These are phyloP conservation scores for Alternaria triticimaculans DNA, from an alignment of 2,329 filamentous ascomycete genomes.

Conservation along the genomic window DNA sequence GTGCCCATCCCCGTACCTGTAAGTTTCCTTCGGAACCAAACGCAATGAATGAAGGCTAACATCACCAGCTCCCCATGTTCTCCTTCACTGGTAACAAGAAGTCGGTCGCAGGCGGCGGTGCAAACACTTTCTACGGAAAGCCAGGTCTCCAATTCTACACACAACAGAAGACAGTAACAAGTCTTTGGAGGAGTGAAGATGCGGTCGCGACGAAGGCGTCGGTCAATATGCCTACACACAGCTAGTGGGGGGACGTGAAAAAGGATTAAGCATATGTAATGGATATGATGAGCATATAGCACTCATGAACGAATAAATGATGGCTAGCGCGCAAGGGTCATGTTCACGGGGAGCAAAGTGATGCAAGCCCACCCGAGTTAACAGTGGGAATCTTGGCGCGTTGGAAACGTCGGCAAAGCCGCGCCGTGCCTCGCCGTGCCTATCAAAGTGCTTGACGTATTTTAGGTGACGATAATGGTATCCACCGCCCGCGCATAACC, in stretches of 20 bases:
- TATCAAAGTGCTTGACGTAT: not conserved
- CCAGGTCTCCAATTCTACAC: slow-evolving; percentile 95
- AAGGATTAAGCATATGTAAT: not conserved
- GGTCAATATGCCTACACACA: slow-evolving; percentile 83
- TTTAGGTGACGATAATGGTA: not conserved
- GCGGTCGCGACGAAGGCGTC: slow-evolving; percentile 83
- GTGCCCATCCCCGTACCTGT: slow-evolving; percentile 73
- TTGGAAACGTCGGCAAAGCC: not conserved
- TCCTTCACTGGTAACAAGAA: slow-evolving; percentile 77
- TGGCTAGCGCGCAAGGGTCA: not conserved
- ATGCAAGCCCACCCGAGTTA: not conserved
- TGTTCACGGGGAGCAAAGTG: not conserved
- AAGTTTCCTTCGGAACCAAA: slow-evolving; percentile 17
- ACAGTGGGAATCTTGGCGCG: not conserved
- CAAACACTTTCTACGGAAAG: slow-evolving; percentile 93
- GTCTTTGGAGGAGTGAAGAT: slow-evolving; percentile 86
- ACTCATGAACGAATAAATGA: not conserved
- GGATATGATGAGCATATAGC: not conserved
- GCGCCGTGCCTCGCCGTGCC: not conserved
- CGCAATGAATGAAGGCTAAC: slow-evolving; percentile 11
- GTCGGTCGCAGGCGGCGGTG: slow-evolving; percentile 87
- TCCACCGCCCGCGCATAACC: not conserved
- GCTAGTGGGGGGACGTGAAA: slow-evolving; percentile 22
- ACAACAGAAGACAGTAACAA: slow-evolving; percentile 96
- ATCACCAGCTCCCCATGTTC: slow-evolving; percentile 62